Percentiles rank a stretch among this genome's conserved stretches.
These are phyloP conservation scores for Aspergillus taichungensis DNA, from an alignment of 495 filamentous ascomycete species.

Conservation along the genomic window DNA sequence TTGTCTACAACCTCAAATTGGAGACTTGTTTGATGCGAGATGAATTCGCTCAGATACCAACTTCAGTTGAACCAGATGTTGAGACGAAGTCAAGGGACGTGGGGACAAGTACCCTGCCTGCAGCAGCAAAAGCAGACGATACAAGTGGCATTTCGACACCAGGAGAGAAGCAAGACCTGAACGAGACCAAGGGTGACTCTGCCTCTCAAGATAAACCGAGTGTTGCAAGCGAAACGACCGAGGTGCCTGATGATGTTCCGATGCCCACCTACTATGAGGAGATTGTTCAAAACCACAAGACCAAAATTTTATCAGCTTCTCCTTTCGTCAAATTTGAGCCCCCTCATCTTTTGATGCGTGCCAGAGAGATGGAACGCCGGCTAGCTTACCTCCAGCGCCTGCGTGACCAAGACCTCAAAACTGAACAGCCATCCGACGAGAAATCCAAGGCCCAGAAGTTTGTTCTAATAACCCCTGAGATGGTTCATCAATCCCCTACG, in stretches of 20 bases:
- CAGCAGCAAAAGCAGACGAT: not conserved
- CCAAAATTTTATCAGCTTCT: conserved; percentile 88
- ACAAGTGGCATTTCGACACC: not conserved
- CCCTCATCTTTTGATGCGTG: conserved; percentile 85
- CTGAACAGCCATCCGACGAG: conserved; percentile 46
- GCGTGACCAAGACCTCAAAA: conserved; percentile 61
- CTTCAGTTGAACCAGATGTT: conserved; percentile 37
- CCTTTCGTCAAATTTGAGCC: conserved; percentile 93
- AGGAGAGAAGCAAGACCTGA: conserved; percentile 4
- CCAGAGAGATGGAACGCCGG: conserved; percentile 80
- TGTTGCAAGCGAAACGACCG: conserved; percentile 36
- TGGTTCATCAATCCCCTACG: conserved; percentile 75
- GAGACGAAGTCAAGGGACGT: conserved; percentile 5
- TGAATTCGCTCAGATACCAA: conserved; percentile 82
- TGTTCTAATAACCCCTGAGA: conserved; percentile 82
- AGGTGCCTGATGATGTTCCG: conserved; percentile 73
- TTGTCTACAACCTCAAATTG: conserved; percentile 93
- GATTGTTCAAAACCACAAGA: conserved; percentile 86
- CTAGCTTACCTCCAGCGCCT: conserved; percentile 71
- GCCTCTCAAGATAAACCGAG: conserved; percentile 9
- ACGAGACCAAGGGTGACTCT: conserved; percentile 12
- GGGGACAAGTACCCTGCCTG: not conserved
- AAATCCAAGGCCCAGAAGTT: conserved; percentile 62
- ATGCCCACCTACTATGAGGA: conserved; percentile 90
- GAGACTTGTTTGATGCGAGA: conserved; percentile 96